Conservation (phyloP, 768 basidiomycete species). For the Leccinellum rugosiceps region DNA sequence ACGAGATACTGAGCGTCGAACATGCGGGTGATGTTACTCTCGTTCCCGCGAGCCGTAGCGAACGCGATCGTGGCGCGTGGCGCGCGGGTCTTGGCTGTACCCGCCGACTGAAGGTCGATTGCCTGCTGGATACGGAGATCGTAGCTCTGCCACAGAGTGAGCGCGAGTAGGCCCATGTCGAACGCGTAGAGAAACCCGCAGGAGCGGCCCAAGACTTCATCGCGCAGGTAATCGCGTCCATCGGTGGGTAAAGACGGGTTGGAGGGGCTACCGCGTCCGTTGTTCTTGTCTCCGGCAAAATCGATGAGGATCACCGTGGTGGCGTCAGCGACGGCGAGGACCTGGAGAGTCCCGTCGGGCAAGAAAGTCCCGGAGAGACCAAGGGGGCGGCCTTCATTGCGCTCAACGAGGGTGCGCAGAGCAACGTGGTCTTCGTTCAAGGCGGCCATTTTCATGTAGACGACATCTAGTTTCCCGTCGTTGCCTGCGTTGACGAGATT, state of each 20-base stretch:
- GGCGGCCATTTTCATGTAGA: conserved; percentile 15
- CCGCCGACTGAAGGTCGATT: conserved; percentile 28
- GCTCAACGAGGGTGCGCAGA: conserved; percentile 23
- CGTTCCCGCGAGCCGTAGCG: conserved; percentile 7
- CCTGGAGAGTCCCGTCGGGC: conserved; percentile 19
- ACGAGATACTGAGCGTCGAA: conserved; percentile 7
- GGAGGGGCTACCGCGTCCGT: conserved; percentile 29
- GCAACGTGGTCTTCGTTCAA: conserved; percentile 23
- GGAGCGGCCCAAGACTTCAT: conserved; percentile 28
- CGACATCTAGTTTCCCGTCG: conserved; percentile 20
- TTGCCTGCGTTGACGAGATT: conserved; percentile 25
- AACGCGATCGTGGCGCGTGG: conserved; percentile 18
- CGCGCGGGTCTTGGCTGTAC: conserved; percentile 11
- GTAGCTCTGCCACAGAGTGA: conserved; percentile 29
- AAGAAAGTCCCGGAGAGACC: conserved; percentile 28
- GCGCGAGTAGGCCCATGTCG: conserved; percentile 29
- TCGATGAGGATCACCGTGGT: conserved; percentile 27
- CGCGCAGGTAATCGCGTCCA: conserved; percentile 27
- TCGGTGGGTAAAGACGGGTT: conserved; percentile 10
- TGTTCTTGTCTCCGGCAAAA: conserved; percentile 29
- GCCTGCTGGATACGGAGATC: conserved; percentile 34
- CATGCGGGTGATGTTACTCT: conserved; percentile 13
- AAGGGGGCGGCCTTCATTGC: conserved; percentile 33
- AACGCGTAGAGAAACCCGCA: conserved; percentile 30
- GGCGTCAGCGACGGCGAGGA: conserved; percentile 29